Evolutionary conservation across 2,329 filamentous ascomycete species (phyloP), one percentile per base, ranked within the genome.

Genomic region (Aureobasidium musti): DNA sequence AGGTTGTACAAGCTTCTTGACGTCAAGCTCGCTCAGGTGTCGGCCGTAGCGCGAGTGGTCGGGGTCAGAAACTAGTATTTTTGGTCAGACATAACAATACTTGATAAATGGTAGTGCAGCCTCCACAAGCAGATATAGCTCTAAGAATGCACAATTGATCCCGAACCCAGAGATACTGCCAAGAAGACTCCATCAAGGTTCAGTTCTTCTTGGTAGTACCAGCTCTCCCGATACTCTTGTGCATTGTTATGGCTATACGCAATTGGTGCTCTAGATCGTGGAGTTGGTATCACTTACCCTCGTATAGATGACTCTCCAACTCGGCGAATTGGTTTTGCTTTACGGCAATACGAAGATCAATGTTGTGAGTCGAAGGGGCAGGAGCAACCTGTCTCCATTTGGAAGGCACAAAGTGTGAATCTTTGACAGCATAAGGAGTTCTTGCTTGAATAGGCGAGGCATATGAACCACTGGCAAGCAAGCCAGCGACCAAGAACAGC

Each of bases 271-370:
- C 30, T 8, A 33, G 30, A 5, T 33, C 8, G 30, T 8, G 30
- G 2, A 33, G 8, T 33, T 33, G 30, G 30, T 33, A 8, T n/a
- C 26, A 53, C 72, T 69, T 74, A 82, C 81, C 79, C 74, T 85
- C 80, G 66, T 80, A 78, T 6, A 87, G 77, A 70, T 86, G 84
- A 68, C 80, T 79, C 73, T 87, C 84, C 23, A 87, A 76, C 69
- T 83, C 81, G 21, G 80, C 79, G 66, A 86, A 85, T 50, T 82
- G 82, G 67, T 80, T 78, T 73, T 87, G 85, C 78, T 83, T 86
- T 68, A 88, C 73, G 35, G 82, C 85, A 71, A 87, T 87, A 59
- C 85, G 82, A 54, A 88, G 75, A 41, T 84, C 76, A 68, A 87
- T 80, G 39, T 79, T 75, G 68, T 84, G 80, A 21, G 78, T 74